Conservation (phyloP, 768 basidiomycete species). For the Boletus vinaceobasis region DNA sequence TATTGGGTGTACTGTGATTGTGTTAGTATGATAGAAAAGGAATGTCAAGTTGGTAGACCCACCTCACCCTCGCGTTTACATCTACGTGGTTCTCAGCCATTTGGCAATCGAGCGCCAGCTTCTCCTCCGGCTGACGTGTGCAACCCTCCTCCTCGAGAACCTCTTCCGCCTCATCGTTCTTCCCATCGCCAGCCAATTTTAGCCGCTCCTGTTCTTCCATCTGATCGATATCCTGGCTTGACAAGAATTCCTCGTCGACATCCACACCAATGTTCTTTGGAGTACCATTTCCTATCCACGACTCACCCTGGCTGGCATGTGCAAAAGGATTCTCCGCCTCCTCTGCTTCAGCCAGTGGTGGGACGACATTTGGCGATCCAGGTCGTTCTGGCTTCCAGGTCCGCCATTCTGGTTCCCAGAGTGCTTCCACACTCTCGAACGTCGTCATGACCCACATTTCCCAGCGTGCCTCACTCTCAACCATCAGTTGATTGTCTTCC, state of each 20-base stretch:
- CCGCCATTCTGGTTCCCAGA: slow-evolving; percentile 69
- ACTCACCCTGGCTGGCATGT: slow-evolving; percentile 12
- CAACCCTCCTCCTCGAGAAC: slow-evolving; percentile 8
- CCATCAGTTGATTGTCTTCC: slow-evolving; percentile 21
- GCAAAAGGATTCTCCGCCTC: slow-evolving; percentile 25
- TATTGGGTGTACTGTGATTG: neutral
- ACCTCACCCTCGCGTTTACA: neutral
- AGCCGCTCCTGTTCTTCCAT: slow-evolving; percentile 23
- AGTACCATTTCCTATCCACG: slow-evolving; percentile 7
- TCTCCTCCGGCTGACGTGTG: neutral
- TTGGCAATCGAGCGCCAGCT: neutral
- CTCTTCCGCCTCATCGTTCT: slow-evolving; percentile 16
- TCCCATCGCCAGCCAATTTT: slow-evolving; percentile 1
- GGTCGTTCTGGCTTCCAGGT: slow-evolving; percentile 48
- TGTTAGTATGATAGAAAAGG: neutral
- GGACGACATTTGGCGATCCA: slow-evolving; percentile 7
- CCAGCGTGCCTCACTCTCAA: slow-evolving; percentile 44
- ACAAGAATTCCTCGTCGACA: slow-evolving; percentile 30
- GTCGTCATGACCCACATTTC: slow-evolving; percentile 78
- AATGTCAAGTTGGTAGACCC: neutral
- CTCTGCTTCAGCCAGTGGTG: slow-evolving; percentile 15
- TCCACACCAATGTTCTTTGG: slow-evolving; percentile 22
- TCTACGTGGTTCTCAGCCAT: neutral
- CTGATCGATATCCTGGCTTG: slow-evolving; percentile 35
- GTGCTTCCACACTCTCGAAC: slow-evolving; percentile 85